These are phyloP conservation scores for Saturnispora zaruensis DNA, from an alignment of 805 yeast species.

Conservation along the genomic window DNA sequence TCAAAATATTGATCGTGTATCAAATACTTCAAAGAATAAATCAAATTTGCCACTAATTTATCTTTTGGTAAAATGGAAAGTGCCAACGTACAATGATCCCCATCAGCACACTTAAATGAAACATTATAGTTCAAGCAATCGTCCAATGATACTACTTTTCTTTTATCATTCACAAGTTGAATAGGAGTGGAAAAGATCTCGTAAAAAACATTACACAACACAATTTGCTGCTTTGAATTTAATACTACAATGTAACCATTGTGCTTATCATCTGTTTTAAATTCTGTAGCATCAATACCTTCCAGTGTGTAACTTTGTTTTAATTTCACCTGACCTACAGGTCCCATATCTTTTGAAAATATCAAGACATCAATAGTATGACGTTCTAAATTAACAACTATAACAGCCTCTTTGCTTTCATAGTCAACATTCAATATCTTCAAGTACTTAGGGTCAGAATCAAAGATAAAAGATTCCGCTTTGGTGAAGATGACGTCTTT, in stretches of 20 bases:
- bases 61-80: constrained; percentile 39
- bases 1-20: constrained; percentile 52
- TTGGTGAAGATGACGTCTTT: constrained; percentile 69
- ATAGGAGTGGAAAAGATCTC: constrained; percentile 34
- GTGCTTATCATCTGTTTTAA: constrained; percentile 25
- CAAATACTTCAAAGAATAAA: constrained; percentile 43
- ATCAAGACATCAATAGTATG: constrained; percentile 43
- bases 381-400: constrained; percentile 38
- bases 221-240: constrained; percentile 28
- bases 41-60: constrained; percentile 35
- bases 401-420: constrained; percentile 53
- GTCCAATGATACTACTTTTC: constrained; percentile 17
- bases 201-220: constrained; percentile 50
- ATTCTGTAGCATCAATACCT: constrained; percentile 33
- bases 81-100: constrained; percentile 24
- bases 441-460: constrained; percentile 26
- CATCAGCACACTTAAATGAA: constrained; percentile 17
- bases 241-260: constrained; percentile 41
- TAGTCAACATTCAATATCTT: constrained; percentile 34
- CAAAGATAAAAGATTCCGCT: constrained; percentile 36
- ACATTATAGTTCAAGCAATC: constrained; percentile 21
- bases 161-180: constrained; percentile 20
- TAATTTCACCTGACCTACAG: constrained; percentile 16
- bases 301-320: constrained; percentile 18
- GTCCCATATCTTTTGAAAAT: constrained; percentile 23